These are phyloP conservation scores for Acer saccharum DNA, from an alignment of 345 rosid species.

Conservation along the genomic window DNA sequence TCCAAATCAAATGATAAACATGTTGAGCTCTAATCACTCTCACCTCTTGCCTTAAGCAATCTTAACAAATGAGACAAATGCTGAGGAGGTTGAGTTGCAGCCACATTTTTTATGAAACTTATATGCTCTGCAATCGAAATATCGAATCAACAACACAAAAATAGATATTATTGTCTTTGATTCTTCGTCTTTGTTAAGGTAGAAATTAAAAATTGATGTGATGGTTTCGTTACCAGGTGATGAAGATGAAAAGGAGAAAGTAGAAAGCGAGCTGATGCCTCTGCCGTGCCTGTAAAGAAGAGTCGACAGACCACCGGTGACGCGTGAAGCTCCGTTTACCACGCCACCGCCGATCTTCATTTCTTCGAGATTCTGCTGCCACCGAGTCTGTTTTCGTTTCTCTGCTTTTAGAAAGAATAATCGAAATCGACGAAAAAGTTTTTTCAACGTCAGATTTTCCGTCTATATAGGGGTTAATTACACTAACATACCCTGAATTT, in stretches of 20 bases:
- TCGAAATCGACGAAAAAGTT: background rate
- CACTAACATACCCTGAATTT: no score
- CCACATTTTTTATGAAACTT: slow-evolving; percentile 61
- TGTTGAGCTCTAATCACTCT: background rate
- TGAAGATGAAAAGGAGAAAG: slow-evolving; percentile 37
- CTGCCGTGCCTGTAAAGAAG: slow-evolving; percentile 30
- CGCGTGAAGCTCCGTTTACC: slow-evolving; percentile 40
- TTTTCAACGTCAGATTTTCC: background rate
- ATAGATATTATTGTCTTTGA: background rate
- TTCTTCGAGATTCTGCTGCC: background rate
- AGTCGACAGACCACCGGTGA: slow-evolving; percentile 23
- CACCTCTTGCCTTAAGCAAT: slow-evolving; percentile 68
- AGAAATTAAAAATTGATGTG: background rate
- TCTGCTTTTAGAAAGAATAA: background rate
- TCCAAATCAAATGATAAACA: background rate
- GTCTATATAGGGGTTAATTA: background rate
- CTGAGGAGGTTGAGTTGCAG: slow-evolving; percentile 64
- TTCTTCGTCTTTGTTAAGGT: background rate
- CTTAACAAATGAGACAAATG: slow-evolving; percentile 55
- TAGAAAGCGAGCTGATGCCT: slow-evolving; percentile 35
- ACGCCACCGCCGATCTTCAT: slow-evolving; percentile 46
- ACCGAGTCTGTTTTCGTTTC: background rate
- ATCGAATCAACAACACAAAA: background rate
- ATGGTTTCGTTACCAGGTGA: slow-evolving; percentile 34
- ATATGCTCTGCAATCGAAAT: slow-evolving; percentile 47